These are phyloP conservation scores for Symbiodinium natans DNA, from an alignment of 73 alveolate species.

Conservation along the genomic window DNA sequence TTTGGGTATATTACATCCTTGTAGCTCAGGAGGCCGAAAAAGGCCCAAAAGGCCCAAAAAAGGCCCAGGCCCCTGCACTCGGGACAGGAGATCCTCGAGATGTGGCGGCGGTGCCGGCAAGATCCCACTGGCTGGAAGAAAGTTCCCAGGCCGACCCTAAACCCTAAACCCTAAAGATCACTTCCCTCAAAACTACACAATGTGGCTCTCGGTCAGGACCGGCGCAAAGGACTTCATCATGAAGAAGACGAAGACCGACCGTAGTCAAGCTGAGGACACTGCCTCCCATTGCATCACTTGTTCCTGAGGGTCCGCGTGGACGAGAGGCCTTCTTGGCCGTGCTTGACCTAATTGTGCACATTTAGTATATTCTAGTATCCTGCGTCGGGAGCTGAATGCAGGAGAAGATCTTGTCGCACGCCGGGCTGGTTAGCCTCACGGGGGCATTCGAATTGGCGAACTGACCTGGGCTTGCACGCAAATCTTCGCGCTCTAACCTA, in stretches of 20 bases:
- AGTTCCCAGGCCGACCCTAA: constrained; percentile 88
- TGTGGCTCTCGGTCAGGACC: constrained; percentile 45
- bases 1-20: background rate
- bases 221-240: constrained; percentile 37
- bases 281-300: no score
- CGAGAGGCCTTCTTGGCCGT: no score
- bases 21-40: background rate
- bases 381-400: background rate
- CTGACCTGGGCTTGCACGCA: no score
- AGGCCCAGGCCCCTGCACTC: no score
- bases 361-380: no score
- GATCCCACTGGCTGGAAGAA: constrained; percentile 79
- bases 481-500: no score
- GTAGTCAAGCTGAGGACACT: background rate
- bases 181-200: no score
- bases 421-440: background rate
- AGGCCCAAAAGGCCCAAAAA: no score
- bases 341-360: no score
- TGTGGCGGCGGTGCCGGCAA: constrained; percentile 85
- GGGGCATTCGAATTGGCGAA: no score
- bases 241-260: constrained; percentile 33
- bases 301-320: no score
- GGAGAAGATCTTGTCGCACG: constrained; percentile 4
- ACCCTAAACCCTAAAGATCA: no score
- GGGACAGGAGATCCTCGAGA: constrained; percentile 80